Conservation (phyloP, 805 yeast species). For the Myxozyma kluyveri region DNA sequence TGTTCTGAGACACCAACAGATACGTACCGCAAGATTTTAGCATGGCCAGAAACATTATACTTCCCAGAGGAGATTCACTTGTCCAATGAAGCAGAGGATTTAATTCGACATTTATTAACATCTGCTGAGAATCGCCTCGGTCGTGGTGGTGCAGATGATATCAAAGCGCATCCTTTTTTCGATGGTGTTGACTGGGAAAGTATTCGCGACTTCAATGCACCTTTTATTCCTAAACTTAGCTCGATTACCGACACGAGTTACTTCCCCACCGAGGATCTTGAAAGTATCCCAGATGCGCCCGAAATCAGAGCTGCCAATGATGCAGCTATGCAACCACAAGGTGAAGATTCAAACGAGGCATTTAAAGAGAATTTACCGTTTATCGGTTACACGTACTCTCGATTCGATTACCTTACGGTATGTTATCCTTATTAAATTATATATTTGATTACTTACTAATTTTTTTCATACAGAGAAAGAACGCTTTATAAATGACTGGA, state of each 20-base stretch:
- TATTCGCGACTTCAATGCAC: slow-evolving; percentile 84
- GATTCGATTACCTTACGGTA: slow-evolving; percentile 44
- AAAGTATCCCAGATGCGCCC: slow-evolving; percentile 81
- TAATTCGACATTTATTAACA: slow-evolving; percentile 72
- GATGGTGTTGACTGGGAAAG: slow-evolving; percentile 95
- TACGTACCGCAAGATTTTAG: slow-evolving; percentile 84
- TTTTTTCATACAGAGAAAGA: slow-evolving; percentile 5
- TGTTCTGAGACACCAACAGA: slow-evolving; percentile 94
- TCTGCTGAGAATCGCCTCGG: slow-evolving; percentile 80
- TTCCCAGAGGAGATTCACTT: slow-evolving; percentile 91
- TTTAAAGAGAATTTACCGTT: slow-evolving; percentile 80
- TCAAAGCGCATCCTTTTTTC: slow-evolving; percentile 87
- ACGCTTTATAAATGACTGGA: slow-evolving; percentile 11
- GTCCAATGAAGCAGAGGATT: slow-evolving; percentile 83
- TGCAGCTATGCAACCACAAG: slow-evolving; percentile 7
- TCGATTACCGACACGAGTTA: slow-evolving; percentile 94
- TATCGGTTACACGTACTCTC: slow-evolving; percentile 93
- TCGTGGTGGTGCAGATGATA: slow-evolving; percentile 88
- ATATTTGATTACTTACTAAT: neutral
- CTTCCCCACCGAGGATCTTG: slow-evolving; percentile 96
- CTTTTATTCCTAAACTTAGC: slow-evolving; percentile 86
- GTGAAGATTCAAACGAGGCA: slow-evolving; percentile 13
- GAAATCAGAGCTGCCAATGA: slow-evolving; percentile 29
- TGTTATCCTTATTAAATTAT: neutral
- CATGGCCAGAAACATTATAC: slow-evolving; percentile 83